Evolutionary conservation across 1,139 yeast species (phyloP).

Genomic region (Meyerozyma guilliermondii): DNA sequence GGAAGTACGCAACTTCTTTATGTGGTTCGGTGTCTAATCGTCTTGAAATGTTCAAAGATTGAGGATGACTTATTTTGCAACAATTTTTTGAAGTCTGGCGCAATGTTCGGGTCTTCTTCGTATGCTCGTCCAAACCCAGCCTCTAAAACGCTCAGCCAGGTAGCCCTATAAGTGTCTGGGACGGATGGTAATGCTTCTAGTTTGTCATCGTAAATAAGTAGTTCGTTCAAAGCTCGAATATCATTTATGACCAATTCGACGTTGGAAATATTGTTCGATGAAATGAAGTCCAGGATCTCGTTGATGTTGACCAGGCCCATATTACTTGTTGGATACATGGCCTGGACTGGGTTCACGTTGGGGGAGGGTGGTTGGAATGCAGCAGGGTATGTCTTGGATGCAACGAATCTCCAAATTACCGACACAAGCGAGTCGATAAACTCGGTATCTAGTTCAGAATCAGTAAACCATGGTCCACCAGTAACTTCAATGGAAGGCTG

Average conservation of each 20-base stretch:
- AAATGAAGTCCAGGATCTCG: slow-evolving; percentile 71
- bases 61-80: slow-evolving; percentile 21
- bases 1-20: slow-evolving; percentile 33
- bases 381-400: slow-evolving; percentile 69
- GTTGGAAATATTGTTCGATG: slow-evolving; percentile 69
- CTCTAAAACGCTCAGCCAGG: slow-evolving; percentile 58
- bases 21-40: slow-evolving; percentile 29
- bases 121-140: slow-evolving; percentile 52
- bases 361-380: slow-evolving; percentile 46
- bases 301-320: slow-evolving; percentile 65
- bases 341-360: slow-evolving; percentile 28
- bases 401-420: slow-evolving; percentile 84
- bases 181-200: slow-evolving; percentile 53
- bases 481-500: slow-evolving; percentile 95
- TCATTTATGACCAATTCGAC: slow-evolving; percentile 75
- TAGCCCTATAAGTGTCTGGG: slow-evolving; percentile 51
- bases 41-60: slow-evolving; percentile 32
- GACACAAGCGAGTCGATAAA: slow-evolving; percentile 80
- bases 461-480: slow-evolving; percentile 99
- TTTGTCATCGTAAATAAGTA: slow-evolving; percentile 80
- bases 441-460: slow-evolving; percentile 89
- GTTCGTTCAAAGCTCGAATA: slow-evolving; percentile 81
- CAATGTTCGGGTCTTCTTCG: slow-evolving; percentile 18
- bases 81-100: slow-evolving; percentile 8
- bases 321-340: slow-evolving; percentile 28